phyloP scores from a whole-genome alignment of 805 yeast genomes.

The Schwanniomyces sp. region DNA sequence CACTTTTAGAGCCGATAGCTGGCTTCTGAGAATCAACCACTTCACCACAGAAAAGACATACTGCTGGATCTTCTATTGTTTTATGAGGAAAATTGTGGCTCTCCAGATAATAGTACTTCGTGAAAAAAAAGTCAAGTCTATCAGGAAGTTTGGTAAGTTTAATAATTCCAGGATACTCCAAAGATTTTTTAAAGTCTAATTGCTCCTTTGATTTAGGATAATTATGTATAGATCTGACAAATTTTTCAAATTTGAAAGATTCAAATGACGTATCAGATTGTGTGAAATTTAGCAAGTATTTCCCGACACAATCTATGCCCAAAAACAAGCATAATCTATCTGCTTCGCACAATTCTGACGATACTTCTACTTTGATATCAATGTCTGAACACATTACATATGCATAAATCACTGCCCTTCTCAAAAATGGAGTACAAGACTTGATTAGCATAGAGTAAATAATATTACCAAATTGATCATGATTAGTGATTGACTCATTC shows the following conservation, averaged over 20 bases:
- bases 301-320: slow-evolving; percentile 41
- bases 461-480: slow-evolving; percentile 34
- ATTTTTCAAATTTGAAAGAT: slow-evolving; percentile 18
- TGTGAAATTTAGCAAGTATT: slow-evolving; percentile 17
- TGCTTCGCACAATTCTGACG: slow-evolving; percentile 45
- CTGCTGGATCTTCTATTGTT: slow-evolving; percentile 67
- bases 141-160: slow-evolving; percentile 63
- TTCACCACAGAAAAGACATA: slow-evolving; percentile 81
- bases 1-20: slow-evolving; percentile 54
- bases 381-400: slow-evolving; percentile 52
- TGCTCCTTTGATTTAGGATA: slow-evolving; percentile 6
- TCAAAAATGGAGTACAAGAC: slow-evolving; percentile 60
- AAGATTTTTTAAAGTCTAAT: slow-evolving; percentile 13
- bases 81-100: slow-evolving; percentile 38
- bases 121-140: slow-evolving; percentile 67
- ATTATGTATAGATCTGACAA: slow-evolving; percentile 12
- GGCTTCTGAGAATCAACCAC: slow-evolving; percentile 65
- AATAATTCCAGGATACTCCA: slow-evolving; percentile 69
- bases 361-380: slow-evolving; percentile 21
- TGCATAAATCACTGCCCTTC: slow-evolving; percentile 60
- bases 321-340: slow-evolving; percentile 53
- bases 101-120: slow-evolving; percentile 51
- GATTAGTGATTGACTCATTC: slow-evolving; percentile 12
- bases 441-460: slow-evolving; percentile 57
- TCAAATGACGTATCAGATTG: slow-evolving; percentile 19